These are phyloP conservation scores for Leptomonas pyrrhocoris DNA, from an alignment of 208 protist genomes.

Conservation along the genomic window DNA sequence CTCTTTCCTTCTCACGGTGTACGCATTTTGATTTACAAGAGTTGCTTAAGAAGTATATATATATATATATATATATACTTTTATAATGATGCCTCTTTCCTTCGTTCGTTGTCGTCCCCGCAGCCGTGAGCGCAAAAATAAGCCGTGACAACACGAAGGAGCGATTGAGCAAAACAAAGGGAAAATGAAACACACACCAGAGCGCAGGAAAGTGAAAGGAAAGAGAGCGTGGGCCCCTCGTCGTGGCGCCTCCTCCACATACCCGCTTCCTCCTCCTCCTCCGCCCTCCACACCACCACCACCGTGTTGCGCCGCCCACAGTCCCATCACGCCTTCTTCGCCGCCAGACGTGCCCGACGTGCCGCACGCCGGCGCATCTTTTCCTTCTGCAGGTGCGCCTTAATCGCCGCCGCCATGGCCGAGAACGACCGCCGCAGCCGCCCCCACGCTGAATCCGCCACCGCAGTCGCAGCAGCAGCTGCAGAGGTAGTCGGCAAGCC, in stretches of 20 bases:
- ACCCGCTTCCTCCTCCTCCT: neutral
- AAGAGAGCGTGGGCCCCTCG: too few species aligned
- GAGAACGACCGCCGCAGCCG: conserved; percentile 32
- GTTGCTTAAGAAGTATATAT: too few species aligned
- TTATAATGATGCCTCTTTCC: too few species aligned
- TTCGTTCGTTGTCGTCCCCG: too few species aligned
- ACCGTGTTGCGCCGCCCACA: too few species aligned
- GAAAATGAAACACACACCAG: neutral
- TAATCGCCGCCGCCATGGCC: conserved; percentile 49
- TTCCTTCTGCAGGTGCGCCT: conserved; percentile 48
- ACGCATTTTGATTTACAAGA: too few species aligned
- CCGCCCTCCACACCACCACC: neutral
- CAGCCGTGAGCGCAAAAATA: too few species aligned
- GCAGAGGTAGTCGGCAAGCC: neutral
- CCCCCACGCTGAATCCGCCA: conserved; percentile 1
- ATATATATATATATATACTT: too few species aligned
- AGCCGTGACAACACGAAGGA: too few species aligned
- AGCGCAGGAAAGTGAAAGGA: neutral
- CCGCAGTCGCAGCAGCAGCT: neutral
- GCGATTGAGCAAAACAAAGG: too few species aligned
- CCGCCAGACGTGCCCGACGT: conserved; percentile 55
- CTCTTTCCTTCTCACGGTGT: too few species aligned
- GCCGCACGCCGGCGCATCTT: conserved; percentile 63
- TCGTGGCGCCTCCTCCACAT: neutral
- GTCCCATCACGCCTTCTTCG: conserved; percentile 21